phyloP scores from a whole-genome alignment of 768 basidiomycete genomes.

The Tricholoma matsutake region DNA sequence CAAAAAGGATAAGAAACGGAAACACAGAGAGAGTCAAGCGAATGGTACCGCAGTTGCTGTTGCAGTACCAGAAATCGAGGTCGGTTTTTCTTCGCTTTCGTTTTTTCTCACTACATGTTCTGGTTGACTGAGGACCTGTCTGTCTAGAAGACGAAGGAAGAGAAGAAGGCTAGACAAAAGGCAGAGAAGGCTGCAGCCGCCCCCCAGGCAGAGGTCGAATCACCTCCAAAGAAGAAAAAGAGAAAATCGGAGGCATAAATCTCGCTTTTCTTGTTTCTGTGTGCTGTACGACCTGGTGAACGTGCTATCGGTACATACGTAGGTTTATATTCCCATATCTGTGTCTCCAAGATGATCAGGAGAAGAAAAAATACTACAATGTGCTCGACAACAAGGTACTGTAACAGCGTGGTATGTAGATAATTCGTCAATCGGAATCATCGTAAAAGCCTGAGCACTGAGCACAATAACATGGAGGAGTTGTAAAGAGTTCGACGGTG shows the following conservation, averaged over 20 bases:
- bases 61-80: slow-evolving; percentile 35
- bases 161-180: slow-evolving; percentile 77
- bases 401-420: too few relatives aligned
- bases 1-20: slow-evolving; percentile 27
- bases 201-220: slow-evolving; percentile 32
- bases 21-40: neutral
- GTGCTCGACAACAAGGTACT: too few relatives aligned
- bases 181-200: slow-evolving; percentile 53
- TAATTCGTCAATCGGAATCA: too few relatives aligned
- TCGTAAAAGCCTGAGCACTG: too few relatives aligned
- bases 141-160: slow-evolving; percentile 69
- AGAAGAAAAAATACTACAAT: too few relatives aligned
- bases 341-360: too few relatives aligned
- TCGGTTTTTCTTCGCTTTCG: slow-evolving; percentile 22
- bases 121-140: slow-evolving; percentile 1
- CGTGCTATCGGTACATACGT: neutral
- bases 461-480: too few relatives aligned
- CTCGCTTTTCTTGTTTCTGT: slow-evolving; percentile 7
- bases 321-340: too few relatives aligned
- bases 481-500: too few relatives aligned
- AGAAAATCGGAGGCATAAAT: slow-evolving; percentile 43
- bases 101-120: slow-evolving; percentile 2
- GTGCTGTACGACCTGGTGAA: neutral
- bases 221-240: slow-evolving; percentile 58
- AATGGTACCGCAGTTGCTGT: neutral